phyloP scores from a whole-genome alignment of 805 yeast genomes.

The Wickerhamomyces ciferrii region DNA sequence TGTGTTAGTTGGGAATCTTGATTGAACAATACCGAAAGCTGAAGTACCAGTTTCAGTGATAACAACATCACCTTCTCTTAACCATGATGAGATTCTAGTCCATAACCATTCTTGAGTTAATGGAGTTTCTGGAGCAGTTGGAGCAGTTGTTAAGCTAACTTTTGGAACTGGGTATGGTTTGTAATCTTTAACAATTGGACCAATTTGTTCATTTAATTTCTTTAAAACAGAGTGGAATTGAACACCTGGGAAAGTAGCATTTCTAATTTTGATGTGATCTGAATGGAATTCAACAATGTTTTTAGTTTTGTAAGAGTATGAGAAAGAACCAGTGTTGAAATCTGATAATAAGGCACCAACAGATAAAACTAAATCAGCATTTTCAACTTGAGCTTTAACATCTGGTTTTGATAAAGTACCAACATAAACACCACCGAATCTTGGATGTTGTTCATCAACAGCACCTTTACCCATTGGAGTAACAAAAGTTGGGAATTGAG shows the following conservation, averaged over 20 bases:
- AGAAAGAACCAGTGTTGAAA: slow-evolving; percentile 86
- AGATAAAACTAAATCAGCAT: slow-evolving; percentile 69
- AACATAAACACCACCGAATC: slow-evolving; percentile 83
- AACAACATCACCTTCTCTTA: slow-evolving; percentile 60
- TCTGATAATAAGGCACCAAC: slow-evolving; percentile 83
- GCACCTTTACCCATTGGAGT: slow-evolving; percentile 91
- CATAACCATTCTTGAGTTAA: slow-evolving; percentile 66
- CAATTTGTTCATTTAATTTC: slow-evolving; percentile 33
- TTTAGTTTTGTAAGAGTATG: slow-evolving; percentile 68
- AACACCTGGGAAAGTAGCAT: slow-evolving; percentile 66
- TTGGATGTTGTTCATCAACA: slow-evolving; percentile 64
- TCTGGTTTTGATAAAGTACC: slow-evolving; percentile 75
- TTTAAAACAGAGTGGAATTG: slow-evolving; percentile 58
- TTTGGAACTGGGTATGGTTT: slow-evolving; percentile 52
- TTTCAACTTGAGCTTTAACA: slow-evolving; percentile 67
- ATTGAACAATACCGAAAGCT: slow-evolving; percentile 64
- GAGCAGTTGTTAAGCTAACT: slow-evolving; percentile 39
- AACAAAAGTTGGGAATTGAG: slow-evolving; percentile 77
- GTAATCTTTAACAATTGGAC: slow-evolving; percentile 35
- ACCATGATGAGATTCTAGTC: slow-evolving; percentile 59
- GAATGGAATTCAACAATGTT: slow-evolving; percentile 78
- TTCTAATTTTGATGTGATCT: slow-evolving; percentile 64
- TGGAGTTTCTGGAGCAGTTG: slow-evolving; percentile 37
- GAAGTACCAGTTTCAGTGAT: slow-evolving; percentile 75
- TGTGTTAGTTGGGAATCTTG: slow-evolving; percentile 57